Evolutionary conservation across 345 rosid genomes (phyloP).

Genomic region (Camelina hispida): DNA sequence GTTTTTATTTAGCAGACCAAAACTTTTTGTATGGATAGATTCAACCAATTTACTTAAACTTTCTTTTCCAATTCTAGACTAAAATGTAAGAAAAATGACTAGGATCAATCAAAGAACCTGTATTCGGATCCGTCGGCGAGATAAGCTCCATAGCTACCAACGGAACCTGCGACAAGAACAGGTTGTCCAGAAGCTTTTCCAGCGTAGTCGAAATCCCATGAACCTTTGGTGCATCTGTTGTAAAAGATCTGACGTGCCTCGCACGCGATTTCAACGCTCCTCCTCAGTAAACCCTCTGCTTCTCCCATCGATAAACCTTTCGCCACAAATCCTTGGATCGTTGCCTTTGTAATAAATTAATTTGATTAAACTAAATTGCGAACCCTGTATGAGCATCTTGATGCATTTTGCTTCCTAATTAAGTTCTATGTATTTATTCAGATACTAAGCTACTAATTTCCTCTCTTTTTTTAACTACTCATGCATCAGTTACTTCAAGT

Average conservation of each 20-base stretch:
- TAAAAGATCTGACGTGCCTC: conserved; percentile 79
- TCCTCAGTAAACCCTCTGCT: conserved; percentile 65
- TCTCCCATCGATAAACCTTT: conserved; percentile 71
- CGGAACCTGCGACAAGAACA: conserved; percentile 81
- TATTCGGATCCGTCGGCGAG: conserved; percentile 96
- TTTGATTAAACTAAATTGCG: background rate
- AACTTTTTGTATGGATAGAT: background rate
- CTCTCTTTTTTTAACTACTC: background rate
- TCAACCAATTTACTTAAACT: background rate
- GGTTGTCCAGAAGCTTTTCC: conserved; percentile 52
- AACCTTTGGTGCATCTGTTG: conserved; percentile 61
- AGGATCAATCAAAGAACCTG: conserved; percentile 49
- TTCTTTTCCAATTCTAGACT: background rate
- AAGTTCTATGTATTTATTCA: too few relatives aligned
- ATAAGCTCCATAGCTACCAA: conserved; percentile 96
- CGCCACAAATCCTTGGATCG: conserved; percentile 87
- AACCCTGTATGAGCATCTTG: background rate
- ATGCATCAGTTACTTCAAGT: background rate
- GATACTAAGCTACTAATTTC: too few relatives aligned
- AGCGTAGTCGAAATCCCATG: conserved; percentile 54
- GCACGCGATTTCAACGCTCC: conserved; percentile 80
- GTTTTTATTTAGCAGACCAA: background rate
- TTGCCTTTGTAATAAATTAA: conserved; percentile 54
- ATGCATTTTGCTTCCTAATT: background rate
- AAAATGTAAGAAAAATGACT: background rate